phyloP scores from a whole-genome alignment of 371 early-diverging fungal genomes.

The Rhizopus sp. region DNA sequence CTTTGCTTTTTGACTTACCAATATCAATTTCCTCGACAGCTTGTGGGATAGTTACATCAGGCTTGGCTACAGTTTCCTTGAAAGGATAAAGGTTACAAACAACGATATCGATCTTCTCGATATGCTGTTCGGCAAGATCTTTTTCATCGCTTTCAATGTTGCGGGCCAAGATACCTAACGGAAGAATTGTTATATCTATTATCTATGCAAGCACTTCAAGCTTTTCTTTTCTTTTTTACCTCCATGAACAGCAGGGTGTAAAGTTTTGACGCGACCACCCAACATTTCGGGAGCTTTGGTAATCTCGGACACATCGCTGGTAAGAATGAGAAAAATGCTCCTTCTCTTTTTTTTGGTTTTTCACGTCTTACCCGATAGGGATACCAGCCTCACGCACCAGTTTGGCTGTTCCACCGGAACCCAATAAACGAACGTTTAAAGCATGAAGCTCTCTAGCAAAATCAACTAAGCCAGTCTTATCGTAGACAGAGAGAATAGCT shows the following conservation, averaged over 20 bases:
- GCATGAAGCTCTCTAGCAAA: conserved; percentile 83
- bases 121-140: conserved; percentile 87
- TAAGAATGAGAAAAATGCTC: not conserved
- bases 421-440: conserved; percentile 82
- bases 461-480: conserved; percentile 93
- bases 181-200: not conserved
- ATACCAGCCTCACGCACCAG: conserved; percentile 87
- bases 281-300: conserved; percentile 98
- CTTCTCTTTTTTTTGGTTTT: not conserved
- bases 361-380: conserved; percentile 72
- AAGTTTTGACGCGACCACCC: conserved; percentile 97
- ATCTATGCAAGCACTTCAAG: not conserved
- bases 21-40: conserved; percentile 98
- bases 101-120: conserved; percentile 91
- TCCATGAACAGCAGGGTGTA: conserved; percentile 98
- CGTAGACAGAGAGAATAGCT: conserved; percentile 96
- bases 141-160: conserved; percentile 82
- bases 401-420: conserved; percentile 96
- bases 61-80: conserved; percentile 89
- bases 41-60: conserved; percentile 87
- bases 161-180: conserved; percentile 86
- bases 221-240: conserved; percentile 45
- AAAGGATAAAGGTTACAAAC: conserved; percentile 98
- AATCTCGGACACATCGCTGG: conserved; percentile 93
- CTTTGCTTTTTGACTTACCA: conserved; percentile 51